These are phyloP conservation scores for Picochlorum sp. DNA, from an alignment of 139 green algal genomes.

Conservation along the genomic window DNA sequence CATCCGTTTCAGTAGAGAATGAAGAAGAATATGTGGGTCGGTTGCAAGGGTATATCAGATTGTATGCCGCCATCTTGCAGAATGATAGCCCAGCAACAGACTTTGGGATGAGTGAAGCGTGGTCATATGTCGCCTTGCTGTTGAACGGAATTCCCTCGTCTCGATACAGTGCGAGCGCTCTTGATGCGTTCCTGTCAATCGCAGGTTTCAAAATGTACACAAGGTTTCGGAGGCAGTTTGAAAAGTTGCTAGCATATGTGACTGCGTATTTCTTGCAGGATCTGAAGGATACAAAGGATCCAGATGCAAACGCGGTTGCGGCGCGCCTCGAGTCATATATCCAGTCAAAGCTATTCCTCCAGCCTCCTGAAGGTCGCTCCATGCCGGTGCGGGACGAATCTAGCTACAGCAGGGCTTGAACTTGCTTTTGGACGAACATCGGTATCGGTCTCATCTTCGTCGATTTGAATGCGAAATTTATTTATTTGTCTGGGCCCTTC, in stretches of 20 bases:
- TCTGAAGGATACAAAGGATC: slow-evolving; percentile 25
- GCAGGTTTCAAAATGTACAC: slow-evolving; percentile 45
- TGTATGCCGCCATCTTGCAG: slow-evolving; percentile 62
- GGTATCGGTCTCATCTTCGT: no score
- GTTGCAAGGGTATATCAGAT: slow-evolving; percentile 41
- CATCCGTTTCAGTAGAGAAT: slow-evolving; percentile 15
- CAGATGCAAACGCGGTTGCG: slow-evolving; percentile 32
- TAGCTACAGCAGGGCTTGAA: slow-evolving; percentile 14
- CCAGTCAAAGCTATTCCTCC: slow-evolving; percentile 13
- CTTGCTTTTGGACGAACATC: no score
- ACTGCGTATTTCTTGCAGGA: slow-evolving; percentile 37
- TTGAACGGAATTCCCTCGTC: slow-evolving; percentile 57
- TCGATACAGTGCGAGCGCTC: slow-evolving; percentile 43
- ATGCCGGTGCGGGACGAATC: slow-evolving; percentile 47
- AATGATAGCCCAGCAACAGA: slow-evolving; percentile 36
- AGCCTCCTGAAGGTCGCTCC: slow-evolving; percentile 39
- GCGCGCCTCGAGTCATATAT: slow-evolving; percentile 44
- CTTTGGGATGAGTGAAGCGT: slow-evolving; percentile 41
- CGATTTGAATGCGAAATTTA: no score
- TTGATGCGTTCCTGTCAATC: slow-evolving; percentile 50
- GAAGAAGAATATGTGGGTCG: slow-evolving; percentile 37
- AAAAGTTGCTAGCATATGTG: slow-evolving; percentile 47
- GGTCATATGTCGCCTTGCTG: slow-evolving; percentile 42
- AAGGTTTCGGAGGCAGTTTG: slow-evolving; percentile 44
- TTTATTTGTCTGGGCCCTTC: no score